Base-by-base conservation (phyloP, 352 stramenopile species). In the Pythium vanterpoolii region DNA sequence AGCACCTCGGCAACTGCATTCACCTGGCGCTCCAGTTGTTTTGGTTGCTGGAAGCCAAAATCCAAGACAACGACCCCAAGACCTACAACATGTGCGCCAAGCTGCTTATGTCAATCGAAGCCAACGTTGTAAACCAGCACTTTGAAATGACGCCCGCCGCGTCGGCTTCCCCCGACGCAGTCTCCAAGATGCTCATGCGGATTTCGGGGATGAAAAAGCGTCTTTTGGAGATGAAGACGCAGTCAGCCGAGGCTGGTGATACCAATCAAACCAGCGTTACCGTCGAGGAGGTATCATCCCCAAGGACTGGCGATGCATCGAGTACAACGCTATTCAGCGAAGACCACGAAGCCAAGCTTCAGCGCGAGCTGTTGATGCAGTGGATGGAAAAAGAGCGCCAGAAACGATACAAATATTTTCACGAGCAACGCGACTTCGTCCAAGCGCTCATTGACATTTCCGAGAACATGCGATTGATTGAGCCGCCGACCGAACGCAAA, bases 381-480 rank as follows among this genome's bases (percentile, higher is more conserved):
- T 90, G 80, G 83, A 89, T 93, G 69, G 78, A 90, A 45, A 86
- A 76, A 30, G 83, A 93, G 51, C 77, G 80, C 23, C 74, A 78
- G 50, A 90, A 93, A 64, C 72, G 78, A 27, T 90, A 89, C 75
- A 87, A 81, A 44, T 90, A 89, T 40, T 91, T 91, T 51, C 83
- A 92, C 51, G 61, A 90, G 23, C 77, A 92, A 49, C 79, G 83
- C 11, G 79, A 90, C 52, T 93, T 93, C 40, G 71, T 93, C 16
- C 81, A 83, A 43, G 69, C 69, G 28, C 66, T 93, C 14, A 64
- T 77, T 13, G 83, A 86, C 34, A 90, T 93, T 26, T 90, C 83
- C 0, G 83, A 93, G 55, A 64, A 71, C 16, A 90, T 93, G 80
- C 80, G 77, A 1, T 40, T 68, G 19, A 68, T 90, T 13, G 79